Evolutionary conservation across 2,329 filamentous ascomycete species (phyloP).

Genomic region (Aspergillus niger): DNA sequence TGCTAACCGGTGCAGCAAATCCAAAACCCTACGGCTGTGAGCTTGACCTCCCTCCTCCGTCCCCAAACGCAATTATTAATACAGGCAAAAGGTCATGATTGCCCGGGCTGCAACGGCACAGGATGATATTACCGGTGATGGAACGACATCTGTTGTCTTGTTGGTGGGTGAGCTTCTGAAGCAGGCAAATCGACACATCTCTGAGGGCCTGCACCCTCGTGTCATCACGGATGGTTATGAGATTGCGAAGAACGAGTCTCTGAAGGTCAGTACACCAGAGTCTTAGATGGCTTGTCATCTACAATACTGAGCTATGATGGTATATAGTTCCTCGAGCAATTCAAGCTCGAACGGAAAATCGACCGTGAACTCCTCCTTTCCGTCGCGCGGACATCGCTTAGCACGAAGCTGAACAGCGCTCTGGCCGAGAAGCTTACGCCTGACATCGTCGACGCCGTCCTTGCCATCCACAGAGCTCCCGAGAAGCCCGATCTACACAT

Average conservation of each 20-base stretch:
- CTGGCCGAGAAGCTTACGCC: constrained; percentile 90
- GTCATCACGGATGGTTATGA: constrained; percentile 98
- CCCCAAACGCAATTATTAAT: constrained; percentile 19
- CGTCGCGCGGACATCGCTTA: constrained; percentile 89
- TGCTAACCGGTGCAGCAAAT: constrained; percentile 67
- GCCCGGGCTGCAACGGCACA: constrained; percentile 88
- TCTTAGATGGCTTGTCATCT: background rate
- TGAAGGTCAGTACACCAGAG: constrained; percentile 64
- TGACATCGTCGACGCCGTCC: constrained; percentile 92
- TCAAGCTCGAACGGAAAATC: constrained; percentile 85
- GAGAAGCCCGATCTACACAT: constrained; percentile 97
- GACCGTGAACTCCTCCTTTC: constrained; percentile 92
- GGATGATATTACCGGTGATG: constrained; percentile 97
- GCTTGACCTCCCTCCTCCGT: constrained; percentile 20
- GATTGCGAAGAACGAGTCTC: constrained; percentile 86
- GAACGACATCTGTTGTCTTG: constrained; percentile 93
- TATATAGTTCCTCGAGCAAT: constrained; percentile 80
- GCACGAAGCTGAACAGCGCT: constrained; percentile 88
- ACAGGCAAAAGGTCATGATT: constrained; percentile 60
- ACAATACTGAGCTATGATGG: constrained; percentile 1
- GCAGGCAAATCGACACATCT: constrained; percentile 94
- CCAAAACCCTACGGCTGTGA: constrained; percentile 93
- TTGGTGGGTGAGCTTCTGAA: constrained; percentile 95
- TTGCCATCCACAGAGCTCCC: constrained; percentile 86
- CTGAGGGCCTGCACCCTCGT: constrained; percentile 92